phyloP scores from a whole-genome alignment of 306 rosid genomes.

The Phaseolus lunatus region DNA sequence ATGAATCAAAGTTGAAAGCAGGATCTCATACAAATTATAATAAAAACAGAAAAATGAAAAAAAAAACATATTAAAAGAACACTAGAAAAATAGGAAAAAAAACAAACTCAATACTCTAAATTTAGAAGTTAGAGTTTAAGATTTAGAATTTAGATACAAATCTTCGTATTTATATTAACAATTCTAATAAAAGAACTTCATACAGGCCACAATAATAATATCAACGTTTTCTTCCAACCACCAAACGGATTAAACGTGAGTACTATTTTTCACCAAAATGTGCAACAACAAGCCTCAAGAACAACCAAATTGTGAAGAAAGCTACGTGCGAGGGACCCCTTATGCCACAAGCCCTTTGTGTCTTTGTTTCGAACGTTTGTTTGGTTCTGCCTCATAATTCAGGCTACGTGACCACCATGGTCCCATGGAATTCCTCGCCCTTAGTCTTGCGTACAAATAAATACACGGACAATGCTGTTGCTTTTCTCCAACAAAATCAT shows the following conservation, averaged over 20 bases:
- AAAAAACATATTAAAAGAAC: too few relatives aligned
- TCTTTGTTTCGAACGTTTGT: neutral
- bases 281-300: neutral
- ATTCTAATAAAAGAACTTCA: too few relatives aligned
- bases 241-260: neutral
- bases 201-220: neutral
- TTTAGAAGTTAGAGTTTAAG: too few relatives aligned
- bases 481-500: conserved; percentile 3
- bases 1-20: too few relatives aligned
- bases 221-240: neutral
- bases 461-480: neutral
- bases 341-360: neutral
- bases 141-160: too few relatives aligned
- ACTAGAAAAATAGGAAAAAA: too few relatives aligned
- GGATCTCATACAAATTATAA: too few relatives aligned
- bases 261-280: neutral
- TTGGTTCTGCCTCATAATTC: conserved; percentile 5
- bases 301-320: conserved; percentile 3
- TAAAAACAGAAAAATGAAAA: too few relatives aligned
- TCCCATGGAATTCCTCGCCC: conserved; percentile 1
- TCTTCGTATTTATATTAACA: too few relatives aligned
- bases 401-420: neutral
- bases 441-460: neutral
- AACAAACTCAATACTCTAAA: too few relatives aligned
- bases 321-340: neutral